Base-by-base conservation (phyloP, 768 basidiomycete genomes). In the Mycena latifolia region DNA sequence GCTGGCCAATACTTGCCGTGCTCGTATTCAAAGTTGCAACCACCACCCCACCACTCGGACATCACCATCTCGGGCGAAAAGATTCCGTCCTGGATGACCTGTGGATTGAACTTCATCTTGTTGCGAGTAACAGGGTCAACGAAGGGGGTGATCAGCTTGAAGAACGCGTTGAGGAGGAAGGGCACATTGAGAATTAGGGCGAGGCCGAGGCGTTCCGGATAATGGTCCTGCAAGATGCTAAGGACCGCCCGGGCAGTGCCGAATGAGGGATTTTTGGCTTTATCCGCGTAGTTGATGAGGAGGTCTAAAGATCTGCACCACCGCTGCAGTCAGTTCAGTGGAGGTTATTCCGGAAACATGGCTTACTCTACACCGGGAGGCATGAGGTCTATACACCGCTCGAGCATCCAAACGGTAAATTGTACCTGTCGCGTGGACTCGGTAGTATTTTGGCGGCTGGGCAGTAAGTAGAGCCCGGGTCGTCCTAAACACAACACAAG, bases 151-250 rank as follows among this genome's bases (percentile, higher is more conserved):
- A 95, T 89, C 69, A 94, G 76, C 69, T 90, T 93, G 82, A 88
- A 91, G 78, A 95, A 94, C 0, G 87, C 82, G 60, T 86, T 87
- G 55, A 95, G 74, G 54, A 93, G 74, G 80, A 88, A 95, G 5
- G 95, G 94, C n/a, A 95, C 84, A 71, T 95, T 92, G 63, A 90
- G 82, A 72, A 95, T 87, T 46, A 94, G 77, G 1, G 93, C 86
- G 15, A 82, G 74, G 27, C 93, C 94, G 35, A 97, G 88, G 5
- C 95, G 88, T 75, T 97, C 95, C 0, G 94, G 94, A 71, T 94
- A 95, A 74, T 95, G 93, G 25, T 88, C 85, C 72, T 94, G 93
- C 17, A 94, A 82, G 70, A 93, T 91, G 75, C 83, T 77, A 57
- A 91, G 82, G 15, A 88, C 84, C 9, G 84, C 71, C 8, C 82